phyloP scores from a whole-genome alignment of 2,329 filamentous ascomycete species.

The Zelopaecilomyces penicillatus region DNA sequence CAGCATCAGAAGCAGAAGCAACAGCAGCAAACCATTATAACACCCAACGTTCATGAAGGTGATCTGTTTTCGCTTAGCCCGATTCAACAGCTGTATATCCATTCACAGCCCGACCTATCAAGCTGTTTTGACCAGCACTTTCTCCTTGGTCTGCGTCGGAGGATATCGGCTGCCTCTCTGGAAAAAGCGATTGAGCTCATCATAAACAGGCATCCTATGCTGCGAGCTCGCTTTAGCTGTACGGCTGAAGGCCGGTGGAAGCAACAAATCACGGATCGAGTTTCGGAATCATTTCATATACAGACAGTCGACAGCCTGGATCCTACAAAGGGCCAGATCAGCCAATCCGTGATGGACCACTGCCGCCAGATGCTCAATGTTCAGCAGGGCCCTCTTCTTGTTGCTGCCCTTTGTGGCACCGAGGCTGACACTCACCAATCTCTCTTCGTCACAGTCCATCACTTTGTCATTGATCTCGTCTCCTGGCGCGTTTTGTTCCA shows the following conservation, averaged over 20 bases:
- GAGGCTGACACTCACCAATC: conserved; percentile 8
- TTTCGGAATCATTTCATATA: conserved; percentile 13
- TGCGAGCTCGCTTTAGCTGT: conserved; percentile 17
- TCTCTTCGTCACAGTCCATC: conserved; percentile 21
- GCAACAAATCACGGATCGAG: conserved; percentile 13
- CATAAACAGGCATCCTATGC: conserved; percentile 17
- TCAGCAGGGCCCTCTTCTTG: conserved; percentile 18
- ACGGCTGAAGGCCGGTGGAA: conserved; percentile 1
- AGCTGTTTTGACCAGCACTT: conserved; percentile 10
- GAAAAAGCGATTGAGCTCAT: conserved; percentile 4
- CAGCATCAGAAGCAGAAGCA: not conserved
- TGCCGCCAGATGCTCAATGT: conserved; percentile 5
- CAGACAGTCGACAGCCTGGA: conserved; percentile 10
- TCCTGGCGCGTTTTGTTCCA: conserved; percentile 33
- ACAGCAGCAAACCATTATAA: not conserved
- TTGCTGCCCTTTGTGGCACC: not conserved
- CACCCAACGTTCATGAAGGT: not conserved
- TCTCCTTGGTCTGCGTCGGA: not conserved
- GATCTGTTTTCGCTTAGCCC: conserved; percentile 5
- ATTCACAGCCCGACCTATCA: not conserved
- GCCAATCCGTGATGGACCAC: conserved; percentile 12
- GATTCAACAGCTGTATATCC: conserved; percentile 7
- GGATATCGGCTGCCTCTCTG: not conserved
- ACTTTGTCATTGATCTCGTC: conserved; percentile 31
- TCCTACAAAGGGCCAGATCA: not conserved